Conservation (phyloP, 2,329 filamentous ascomycete genomes). For the Fusarium illudens region DNA sequence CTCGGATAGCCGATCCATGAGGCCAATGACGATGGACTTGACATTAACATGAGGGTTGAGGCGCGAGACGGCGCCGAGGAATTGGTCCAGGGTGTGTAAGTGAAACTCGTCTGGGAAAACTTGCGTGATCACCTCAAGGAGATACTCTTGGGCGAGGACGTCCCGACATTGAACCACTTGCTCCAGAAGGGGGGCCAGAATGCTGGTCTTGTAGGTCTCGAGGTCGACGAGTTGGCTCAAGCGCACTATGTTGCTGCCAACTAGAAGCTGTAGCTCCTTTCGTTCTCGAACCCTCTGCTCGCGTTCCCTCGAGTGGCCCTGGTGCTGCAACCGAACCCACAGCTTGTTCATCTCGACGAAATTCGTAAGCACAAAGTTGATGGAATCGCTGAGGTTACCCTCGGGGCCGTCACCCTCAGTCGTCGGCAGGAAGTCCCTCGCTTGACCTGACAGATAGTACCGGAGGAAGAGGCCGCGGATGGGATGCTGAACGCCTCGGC, state of each 20-base stretch:
- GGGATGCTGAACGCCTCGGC: slow-evolving; percentile 94
- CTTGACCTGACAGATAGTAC: slow-evolving; percentile 96
- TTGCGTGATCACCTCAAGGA: slow-evolving; percentile 97
- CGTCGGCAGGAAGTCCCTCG: slow-evolving; percentile 84
- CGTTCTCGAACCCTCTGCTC: slow-evolving; percentile 94
- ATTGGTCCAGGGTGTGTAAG: slow-evolving; percentile 93
- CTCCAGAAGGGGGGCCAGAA: slow-evolving; percentile 87
- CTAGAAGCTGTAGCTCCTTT: slow-evolving; percentile 92
- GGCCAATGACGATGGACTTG: slow-evolving; percentile 95
- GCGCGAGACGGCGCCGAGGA: slow-evolving; percentile 90
- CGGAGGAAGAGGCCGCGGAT: slow-evolving; percentile 93
- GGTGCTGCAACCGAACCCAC: slow-evolving; percentile 96
- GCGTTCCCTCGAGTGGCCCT: slow-evolving; percentile 93
- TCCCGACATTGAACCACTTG: slow-evolving; percentile 98
- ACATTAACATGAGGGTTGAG: slow-evolving; percentile 97
- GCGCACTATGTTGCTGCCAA: slow-evolving; percentile 95
- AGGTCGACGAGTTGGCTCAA: slow-evolving; percentile 95
- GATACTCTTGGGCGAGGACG: slow-evolving; percentile 95
- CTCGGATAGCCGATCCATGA: slow-evolving; percentile 95
- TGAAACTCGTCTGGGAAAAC: slow-evolving; percentile 99
- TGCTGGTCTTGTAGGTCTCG: slow-evolving; percentile 90
- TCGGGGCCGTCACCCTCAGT: slow-evolving; percentile 89
- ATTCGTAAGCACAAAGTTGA: slow-evolving; percentile 97
- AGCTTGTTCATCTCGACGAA: slow-evolving; percentile 99
- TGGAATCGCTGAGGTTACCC: slow-evolving; percentile 95